Base-by-base conservation (phyloP, 2,329 filamentous ascomycete species). In the Ascochyta clinopodiicola region DNA sequence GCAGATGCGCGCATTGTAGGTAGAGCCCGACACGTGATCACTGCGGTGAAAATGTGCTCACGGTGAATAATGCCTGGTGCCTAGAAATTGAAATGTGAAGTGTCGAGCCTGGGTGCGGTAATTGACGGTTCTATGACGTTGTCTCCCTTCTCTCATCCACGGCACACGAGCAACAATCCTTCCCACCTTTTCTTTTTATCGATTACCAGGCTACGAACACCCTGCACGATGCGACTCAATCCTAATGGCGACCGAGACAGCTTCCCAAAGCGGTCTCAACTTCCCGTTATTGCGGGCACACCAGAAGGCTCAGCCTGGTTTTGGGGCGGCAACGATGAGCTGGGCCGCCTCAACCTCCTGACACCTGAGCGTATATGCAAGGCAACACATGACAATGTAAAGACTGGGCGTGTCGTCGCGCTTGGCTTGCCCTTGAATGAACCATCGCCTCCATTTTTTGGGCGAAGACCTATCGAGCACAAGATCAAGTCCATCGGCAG, bases 301-400 rank as follows among this genome's bases (percentile, higher is more conserved):
- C 64, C 62, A 37, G 54, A 59, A 13, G 59, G 56, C 2, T 58
- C 64, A 29, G 63, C 64, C 9, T 67, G 66, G 66, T 64, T 67
- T 48, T 68, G 67, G 67, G 65, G 64, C 22, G 61, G 64, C 15
- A 53, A 46, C 36, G 63, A 68, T 51, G 63, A 63, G 70, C 77
- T 88, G 2, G 86, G 86, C 9, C 84, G 82, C 22, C 70, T 88
- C 19, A 88, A 88, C 68, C 79, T 85, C 25, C 78, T 88, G 13
- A 87, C 83, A 0, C 78, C 84, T 46, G 76, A 80, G 50, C 73
- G 82, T 17, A 82, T 86, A 19, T 78, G 78, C 10, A 75, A 78
- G 32, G 81, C 83, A 1, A 81, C 83, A 21, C 75, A 73, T 55
- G 76, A 76, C 68, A 61, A 56, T 31, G 86, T 88, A 58, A 75